phyloP scores from a whole-genome alignment of 345 rosid genomes.

The Chamaenerion angustifolium region DNA sequence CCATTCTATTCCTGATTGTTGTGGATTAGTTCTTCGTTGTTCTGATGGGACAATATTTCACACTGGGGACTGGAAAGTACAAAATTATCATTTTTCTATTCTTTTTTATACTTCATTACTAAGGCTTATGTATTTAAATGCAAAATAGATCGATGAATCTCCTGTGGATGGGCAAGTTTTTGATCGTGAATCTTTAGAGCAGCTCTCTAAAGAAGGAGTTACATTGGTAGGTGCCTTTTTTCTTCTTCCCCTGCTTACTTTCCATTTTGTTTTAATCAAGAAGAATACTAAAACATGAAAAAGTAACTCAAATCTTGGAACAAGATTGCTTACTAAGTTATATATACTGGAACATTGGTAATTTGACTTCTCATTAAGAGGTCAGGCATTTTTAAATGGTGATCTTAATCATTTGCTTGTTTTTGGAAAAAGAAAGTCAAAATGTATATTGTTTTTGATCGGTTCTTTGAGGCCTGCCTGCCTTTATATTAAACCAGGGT shows the following conservation, averaged over 20 bases:
- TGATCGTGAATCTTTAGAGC: conserved; percentile 75
- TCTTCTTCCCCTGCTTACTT: neutral
- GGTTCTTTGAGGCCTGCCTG: no score
- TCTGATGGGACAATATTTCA: conserved; percentile 96
- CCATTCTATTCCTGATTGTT: conserved; percentile 98
- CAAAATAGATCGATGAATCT: conserved; percentile 78
- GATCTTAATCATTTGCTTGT: no score
- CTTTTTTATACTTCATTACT: conserved; percentile 6
- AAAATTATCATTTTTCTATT: conserved; percentile 5
- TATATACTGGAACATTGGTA: no score
- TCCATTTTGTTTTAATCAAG: no score
- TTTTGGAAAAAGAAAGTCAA: no score
- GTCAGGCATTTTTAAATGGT: no score
- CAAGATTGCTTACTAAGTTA: no score
- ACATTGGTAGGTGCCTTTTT: conserved; percentile 82
- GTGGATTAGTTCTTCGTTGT: conserved; percentile 89
- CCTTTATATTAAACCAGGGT: no score
- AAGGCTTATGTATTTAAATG: conserved; percentile 13
- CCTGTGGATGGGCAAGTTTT: conserved; percentile 84
- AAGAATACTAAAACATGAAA: no score
- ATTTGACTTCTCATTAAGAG: no score
- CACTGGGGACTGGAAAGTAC: conserved; percentile 99
- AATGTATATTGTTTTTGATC: no score
- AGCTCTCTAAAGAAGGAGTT: conserved; percentile 94
- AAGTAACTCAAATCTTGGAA: no score